Conservation (phyloP, 2,329 filamentous ascomycete genomes). For the Fusarium verticillioides region DNA sequence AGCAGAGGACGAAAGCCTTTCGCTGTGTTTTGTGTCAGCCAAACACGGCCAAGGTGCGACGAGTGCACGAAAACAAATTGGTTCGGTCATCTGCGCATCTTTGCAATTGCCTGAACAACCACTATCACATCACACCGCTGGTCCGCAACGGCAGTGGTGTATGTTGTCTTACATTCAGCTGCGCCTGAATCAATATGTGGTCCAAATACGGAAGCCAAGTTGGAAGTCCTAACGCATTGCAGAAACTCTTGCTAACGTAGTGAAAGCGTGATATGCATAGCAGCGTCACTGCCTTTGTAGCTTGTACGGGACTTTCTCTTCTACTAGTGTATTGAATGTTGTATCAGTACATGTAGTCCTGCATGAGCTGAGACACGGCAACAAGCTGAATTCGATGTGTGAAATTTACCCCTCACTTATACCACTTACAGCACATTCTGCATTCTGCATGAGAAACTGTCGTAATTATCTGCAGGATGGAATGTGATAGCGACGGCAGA, state of each 20-base stretch:
- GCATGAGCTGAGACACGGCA: neutral
- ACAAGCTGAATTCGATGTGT: neutral
- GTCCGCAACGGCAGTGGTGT: no score
- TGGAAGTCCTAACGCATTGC: neutral
- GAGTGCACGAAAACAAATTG: neutral
- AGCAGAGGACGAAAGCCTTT: no score
- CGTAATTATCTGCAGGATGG: neutral
- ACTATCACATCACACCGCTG: neutral
- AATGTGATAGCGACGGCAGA: neutral
- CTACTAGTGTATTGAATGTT: fast-evolving
- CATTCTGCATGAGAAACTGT: neutral
- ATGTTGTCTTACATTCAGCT: neutral
- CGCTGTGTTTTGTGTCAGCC: fast-evolving
- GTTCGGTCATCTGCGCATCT: fast-evolving
- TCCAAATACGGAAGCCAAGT: neutral
- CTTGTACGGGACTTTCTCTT: fast-evolving
- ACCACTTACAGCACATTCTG: neutral
- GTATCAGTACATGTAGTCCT: neutral
- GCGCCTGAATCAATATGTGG: neutral
- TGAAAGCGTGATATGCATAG: neutral
- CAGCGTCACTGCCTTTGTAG: neutral
- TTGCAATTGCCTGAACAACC: neutral
- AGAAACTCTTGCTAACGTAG: no score
- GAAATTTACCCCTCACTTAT: neutral
- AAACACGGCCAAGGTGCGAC: neutral